phyloP scores from a whole-genome alignment of 2,329 filamentous ascomycete genomes.

The Microdochium bolleyi region DNA sequence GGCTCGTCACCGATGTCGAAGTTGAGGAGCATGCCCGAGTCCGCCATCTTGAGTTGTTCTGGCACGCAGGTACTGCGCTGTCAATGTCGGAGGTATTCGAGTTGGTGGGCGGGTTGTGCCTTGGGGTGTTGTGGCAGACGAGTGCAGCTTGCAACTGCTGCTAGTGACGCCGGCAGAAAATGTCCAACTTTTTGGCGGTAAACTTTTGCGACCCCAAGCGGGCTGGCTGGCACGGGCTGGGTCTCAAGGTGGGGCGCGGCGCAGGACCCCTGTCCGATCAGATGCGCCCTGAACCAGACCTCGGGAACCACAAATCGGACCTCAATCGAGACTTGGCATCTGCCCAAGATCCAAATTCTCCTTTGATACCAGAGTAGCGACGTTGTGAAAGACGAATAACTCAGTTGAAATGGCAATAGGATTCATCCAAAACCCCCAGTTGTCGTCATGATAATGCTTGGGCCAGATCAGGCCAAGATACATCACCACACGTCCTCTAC shows the following conservation, averaged over 20 bases:
- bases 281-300: not conserved
- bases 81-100: not conserved
- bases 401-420: too few relatives aligned
- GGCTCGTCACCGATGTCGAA: conserved; percentile 70
- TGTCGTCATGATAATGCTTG: too few relatives aligned
- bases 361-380: too few relatives aligned
- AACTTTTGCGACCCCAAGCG: conserved; percentile 1
- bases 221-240: not conserved
- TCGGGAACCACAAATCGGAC: too few relatives aligned
- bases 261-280: not conserved
- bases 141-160: not conserved
- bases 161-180: conserved; percentile 11
- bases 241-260: not conserved
- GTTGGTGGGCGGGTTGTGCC: not conserved
- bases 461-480: too few relatives aligned
- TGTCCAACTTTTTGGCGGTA: conserved; percentile 20
- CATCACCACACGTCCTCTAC: too few relatives aligned
- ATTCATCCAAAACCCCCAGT: too few relatives aligned
- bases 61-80: not conserved
- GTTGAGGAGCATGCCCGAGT: conserved; percentile 92
- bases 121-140: not conserved
- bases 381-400: too few relatives aligned
- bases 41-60: conserved; percentile 56
- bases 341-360: too few relatives aligned
- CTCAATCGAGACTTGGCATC: too few relatives aligned